These are phyloP conservation scores for Achlya hypogyna DNA, from an alignment of 352 stramenopile genomes.

Conservation along the genomic window DNA sequence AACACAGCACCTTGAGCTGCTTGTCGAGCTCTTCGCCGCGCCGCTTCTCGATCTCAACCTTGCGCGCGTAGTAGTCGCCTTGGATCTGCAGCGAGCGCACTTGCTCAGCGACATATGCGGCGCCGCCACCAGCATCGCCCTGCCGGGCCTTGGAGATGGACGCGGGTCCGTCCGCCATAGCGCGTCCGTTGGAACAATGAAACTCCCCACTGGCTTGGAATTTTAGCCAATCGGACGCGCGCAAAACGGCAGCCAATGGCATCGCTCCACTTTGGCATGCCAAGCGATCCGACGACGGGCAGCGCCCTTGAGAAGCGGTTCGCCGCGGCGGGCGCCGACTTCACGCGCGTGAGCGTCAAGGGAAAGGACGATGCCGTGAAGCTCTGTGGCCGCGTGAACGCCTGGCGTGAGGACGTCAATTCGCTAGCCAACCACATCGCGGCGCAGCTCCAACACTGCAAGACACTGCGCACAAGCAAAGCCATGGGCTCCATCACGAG, in stretches of 20 bases:
- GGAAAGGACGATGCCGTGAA: conserved; percentile 9
- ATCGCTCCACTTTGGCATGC: too few species aligned
- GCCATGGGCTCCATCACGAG: conserved; percentile 41
- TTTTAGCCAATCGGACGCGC: too few species aligned
- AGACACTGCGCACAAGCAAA: conserved; percentile 44
- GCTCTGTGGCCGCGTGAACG: conserved; percentile 20
- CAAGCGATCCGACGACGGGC: too few species aligned
- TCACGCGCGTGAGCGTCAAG: background rate
- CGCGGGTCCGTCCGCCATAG: too few species aligned
- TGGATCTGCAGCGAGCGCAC: conserved; percentile 17
- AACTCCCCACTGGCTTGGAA: too few species aligned
- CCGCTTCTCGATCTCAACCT: conserved; percentile 23
- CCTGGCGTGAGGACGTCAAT: conserved; percentile 66
- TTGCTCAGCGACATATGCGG: conserved; percentile 13
- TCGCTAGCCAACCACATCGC: conserved; percentile 67
- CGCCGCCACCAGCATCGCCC: background rate
- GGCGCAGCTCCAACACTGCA: conserved; percentile 58
- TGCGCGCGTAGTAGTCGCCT: conserved; percentile 22
- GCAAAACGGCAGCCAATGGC: too few species aligned
- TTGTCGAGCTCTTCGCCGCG: conserved; percentile 21
- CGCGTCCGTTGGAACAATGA: too few species aligned
- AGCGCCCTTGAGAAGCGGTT: background rate
- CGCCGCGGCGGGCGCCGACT: background rate
- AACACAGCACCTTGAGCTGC: conserved; percentile 14
- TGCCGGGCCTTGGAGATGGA: too few species aligned